phyloP scores from a whole-genome alignment of 306 rosid species.

The Senna tora region DNA sequence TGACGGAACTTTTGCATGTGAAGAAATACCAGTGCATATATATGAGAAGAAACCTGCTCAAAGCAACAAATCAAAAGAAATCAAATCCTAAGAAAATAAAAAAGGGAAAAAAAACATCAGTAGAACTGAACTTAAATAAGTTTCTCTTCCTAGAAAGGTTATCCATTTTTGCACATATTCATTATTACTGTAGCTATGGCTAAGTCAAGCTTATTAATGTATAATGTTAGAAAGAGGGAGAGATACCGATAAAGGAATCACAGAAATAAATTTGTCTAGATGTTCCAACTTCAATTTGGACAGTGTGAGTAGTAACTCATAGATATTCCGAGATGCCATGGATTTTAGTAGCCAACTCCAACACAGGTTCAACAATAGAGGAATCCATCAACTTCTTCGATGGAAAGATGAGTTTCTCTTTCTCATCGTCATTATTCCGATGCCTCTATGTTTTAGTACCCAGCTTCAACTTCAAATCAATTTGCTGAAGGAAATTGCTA shows the following conservation, averaged over 20 bases:
- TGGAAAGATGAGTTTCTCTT: not conserved
- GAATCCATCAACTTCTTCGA: not conserved
- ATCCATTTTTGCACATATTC: no score
- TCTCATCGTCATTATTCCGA: constrained; percentile 4
- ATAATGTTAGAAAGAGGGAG: not conserved
- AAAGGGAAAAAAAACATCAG: not conserved
- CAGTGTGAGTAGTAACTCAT: constrained; percentile 4
- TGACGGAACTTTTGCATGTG: not conserved
- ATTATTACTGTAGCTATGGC: not conserved
- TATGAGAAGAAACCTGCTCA: not conserved
- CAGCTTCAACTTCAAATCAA: not conserved
- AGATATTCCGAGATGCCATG: not conserved
- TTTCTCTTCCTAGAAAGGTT: no score
- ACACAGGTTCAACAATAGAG: no score
- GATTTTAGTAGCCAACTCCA: no score
- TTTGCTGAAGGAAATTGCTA: not conserved
- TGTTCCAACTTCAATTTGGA: not conserved
- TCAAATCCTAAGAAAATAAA: no score
- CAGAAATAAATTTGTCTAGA: not conserved
- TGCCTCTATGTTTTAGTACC: not conserved
- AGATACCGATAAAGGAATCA: not conserved
- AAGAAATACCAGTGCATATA: not conserved
- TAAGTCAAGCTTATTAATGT: not conserved
- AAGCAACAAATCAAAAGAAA: not conserved
- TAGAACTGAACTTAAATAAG: no score